Conservation (phyloP, 768 basidiomycete genomes). For the Tulasnella sp. region DNA sequence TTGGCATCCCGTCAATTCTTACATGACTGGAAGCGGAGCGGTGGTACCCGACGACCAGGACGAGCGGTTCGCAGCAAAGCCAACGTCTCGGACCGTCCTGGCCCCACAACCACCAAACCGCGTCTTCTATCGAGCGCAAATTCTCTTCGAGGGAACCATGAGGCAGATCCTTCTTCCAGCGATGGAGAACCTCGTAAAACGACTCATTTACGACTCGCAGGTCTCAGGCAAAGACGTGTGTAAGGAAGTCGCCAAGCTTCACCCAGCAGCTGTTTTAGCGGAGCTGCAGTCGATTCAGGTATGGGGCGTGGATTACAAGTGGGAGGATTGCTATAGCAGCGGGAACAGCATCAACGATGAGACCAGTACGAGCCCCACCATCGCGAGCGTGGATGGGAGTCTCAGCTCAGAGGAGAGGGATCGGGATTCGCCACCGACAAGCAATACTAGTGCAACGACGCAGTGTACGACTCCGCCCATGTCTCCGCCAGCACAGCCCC, state of each 20-base stretch:
- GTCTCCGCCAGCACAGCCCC: background rate
- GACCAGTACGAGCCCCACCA: constrained; percentile 2
- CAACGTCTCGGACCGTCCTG: background rate
- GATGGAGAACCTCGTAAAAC: constrained; percentile 7
- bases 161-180: constrained; percentile 11
- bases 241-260: background rate
- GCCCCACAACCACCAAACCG: constrained; percentile 1
- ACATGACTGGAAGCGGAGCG: background rate
- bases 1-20: constrained; percentile 14
- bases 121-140: constrained; percentile 7
- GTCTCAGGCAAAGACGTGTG: constrained; percentile 7
- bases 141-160: constrained; percentile 5
- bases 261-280: background rate
- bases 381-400: background rate
- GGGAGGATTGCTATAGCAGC: background rate
- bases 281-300: constrained; percentile 10
- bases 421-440: background rate
- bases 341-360: background rate
- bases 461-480: background rate
- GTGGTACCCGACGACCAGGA: background rate
- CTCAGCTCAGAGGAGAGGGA: background rate
- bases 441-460: background rate
- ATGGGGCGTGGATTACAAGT: constrained; percentile 10
- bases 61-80: background rate
- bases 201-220: constrained; percentile 6